Percentiles rank a stretch among this genome's conserved stretches.
Evolutionary conservation across 2,329 filamentous ascomycete species (phyloP).

Genomic region (Neopestalotiopsis sp.): DNA sequence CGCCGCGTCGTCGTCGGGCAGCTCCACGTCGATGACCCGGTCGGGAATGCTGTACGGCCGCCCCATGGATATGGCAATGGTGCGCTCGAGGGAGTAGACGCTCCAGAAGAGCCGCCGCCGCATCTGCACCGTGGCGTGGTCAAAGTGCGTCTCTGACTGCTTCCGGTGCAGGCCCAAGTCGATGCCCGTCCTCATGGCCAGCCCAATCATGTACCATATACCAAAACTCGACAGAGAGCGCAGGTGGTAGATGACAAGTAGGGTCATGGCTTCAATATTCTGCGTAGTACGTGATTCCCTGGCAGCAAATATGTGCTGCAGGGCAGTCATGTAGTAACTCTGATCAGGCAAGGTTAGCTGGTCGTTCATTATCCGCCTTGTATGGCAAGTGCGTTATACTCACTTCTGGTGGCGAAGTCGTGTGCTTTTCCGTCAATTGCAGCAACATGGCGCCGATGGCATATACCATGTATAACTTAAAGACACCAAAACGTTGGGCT

Average conservation of each 20-base stretch:
- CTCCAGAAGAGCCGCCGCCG: slow-evolving; percentile 57
- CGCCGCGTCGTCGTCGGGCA: slow-evolving; percentile 44
- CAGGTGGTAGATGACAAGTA: slow-evolving; percentile 57
- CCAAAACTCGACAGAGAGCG: slow-evolving; percentile 55
- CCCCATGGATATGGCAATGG: slow-evolving; percentile 55
- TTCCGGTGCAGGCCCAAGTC: slow-evolving; percentile 57
- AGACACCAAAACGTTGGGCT: slow-evolving; percentile 48
- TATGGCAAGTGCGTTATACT: background rate
- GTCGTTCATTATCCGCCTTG: no score
- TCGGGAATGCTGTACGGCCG: slow-evolving; percentile 56
- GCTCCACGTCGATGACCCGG: slow-evolving; percentile 54
- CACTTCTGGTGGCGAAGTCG: slow-evolving; percentile 45
- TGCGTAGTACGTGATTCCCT: slow-evolving; percentile 54
- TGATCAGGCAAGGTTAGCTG: slow-evolving; percentile 28
- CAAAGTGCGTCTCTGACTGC: slow-evolving; percentile 47
- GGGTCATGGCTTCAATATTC: slow-evolving; percentile 58
- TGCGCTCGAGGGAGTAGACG: slow-evolving; percentile 55
- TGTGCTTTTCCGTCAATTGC: slow-evolving; percentile 51
- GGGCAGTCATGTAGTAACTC: slow-evolving; percentile 54
- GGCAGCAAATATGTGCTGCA: slow-evolving; percentile 54
- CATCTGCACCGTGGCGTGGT: slow-evolving; percentile 49
- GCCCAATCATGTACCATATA: slow-evolving; percentile 60
- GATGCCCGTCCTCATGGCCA: slow-evolving; percentile 59
- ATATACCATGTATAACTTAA: slow-evolving; percentile 58
- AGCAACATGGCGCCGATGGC: slow-evolving; percentile 56